Evolutionary conservation across 2,329 filamentous ascomycete species (phyloP).

Genomic region (Emmonsia crescens): DNA sequence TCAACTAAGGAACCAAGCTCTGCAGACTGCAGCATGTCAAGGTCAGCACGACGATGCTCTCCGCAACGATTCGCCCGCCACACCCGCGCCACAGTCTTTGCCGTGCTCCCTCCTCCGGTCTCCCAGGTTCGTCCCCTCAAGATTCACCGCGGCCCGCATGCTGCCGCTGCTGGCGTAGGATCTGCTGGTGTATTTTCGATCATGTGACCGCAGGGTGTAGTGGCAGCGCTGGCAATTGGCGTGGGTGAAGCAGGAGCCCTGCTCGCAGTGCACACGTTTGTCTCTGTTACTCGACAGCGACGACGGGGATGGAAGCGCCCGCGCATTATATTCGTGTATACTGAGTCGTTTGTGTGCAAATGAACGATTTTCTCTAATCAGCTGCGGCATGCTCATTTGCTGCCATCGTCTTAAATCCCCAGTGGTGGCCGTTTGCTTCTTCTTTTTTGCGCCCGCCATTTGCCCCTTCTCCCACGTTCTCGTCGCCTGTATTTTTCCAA

Average conservation of each 20-base stretch:
- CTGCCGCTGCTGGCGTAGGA: constrained; percentile 14
- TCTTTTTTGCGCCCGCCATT: neutral
- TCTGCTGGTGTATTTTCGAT: constrained; percentile 18
- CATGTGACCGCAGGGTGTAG: constrained; percentile 20
- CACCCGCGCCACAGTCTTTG: constrained; percentile 11
- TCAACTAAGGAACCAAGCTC: constrained; percentile 5
- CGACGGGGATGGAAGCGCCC: constrained; percentile 15
- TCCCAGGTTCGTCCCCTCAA: constrained; percentile 9
- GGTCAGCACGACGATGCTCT: neutral
- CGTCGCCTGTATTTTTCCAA: neutral
- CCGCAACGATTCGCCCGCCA: constrained; percentile 11
- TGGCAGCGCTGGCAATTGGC: constrained; percentile 13
- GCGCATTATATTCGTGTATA: constrained; percentile 3
- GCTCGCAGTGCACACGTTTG: constrained; percentile 12
- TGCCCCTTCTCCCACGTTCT: neutral
- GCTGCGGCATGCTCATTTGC: neutral
- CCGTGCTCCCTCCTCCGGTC: constrained; percentile 8
- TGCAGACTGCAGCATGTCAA: constrained; percentile 7
- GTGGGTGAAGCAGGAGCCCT: constrained; percentile 6
- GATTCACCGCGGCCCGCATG: constrained; percentile 12
- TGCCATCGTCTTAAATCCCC: neutral
- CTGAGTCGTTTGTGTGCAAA: neutral
- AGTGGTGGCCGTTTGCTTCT: neutral
- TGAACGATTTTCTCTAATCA: neutral
- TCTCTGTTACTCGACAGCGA: constrained; percentile 15